Conservation (phyloP, 345 rosid species). For the Arabidopsis suecica region DNA sequence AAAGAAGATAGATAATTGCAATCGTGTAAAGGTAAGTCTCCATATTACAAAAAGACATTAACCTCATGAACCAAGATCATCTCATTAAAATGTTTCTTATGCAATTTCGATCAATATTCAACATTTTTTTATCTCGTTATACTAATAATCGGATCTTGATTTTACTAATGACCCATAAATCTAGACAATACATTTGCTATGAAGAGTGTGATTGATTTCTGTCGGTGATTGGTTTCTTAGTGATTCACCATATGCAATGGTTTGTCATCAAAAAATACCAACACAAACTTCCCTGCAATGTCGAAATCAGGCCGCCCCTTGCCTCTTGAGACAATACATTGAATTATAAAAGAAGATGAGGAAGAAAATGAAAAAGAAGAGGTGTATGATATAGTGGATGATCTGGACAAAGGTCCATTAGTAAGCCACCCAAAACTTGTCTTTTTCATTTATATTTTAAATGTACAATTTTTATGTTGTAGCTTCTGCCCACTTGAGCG, state of each 20-base stretch:
- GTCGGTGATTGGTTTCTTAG: slow-evolving; percentile 43
- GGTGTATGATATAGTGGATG: slow-evolving; percentile 24
- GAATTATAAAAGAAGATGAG: background rate
- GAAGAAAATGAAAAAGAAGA: background rate
- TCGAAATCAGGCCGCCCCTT: no score
- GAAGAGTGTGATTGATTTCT: slow-evolving; percentile 30
- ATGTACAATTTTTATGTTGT: slow-evolving; percentile 14
- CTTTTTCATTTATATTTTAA: slow-evolving; percentile 36
- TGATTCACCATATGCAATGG: slow-evolving; percentile 34
- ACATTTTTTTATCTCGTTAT: background rate
- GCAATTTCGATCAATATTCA: background rate
- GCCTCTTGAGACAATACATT: slow-evolving; percentile 23
- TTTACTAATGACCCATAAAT: slow-evolving; percentile 13
- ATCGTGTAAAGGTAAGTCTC: background rate
- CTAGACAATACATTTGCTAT: background rate
- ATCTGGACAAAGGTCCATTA: slow-evolving; percentile 46
- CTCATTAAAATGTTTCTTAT: background rate
- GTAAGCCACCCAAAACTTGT: slow-evolving; percentile 46
- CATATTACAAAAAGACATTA: background rate
- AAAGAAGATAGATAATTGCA: background rate
- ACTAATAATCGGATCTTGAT: slow-evolving; percentile 10
- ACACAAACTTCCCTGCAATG: no score
- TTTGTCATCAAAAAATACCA: no score
- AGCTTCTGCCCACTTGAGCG: slow-evolving; percentile 43
- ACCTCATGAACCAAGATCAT: background rate